Base-by-base conservation (phyloP, 208 protist genomes). In the Leptomonas seymouri region DNA sequence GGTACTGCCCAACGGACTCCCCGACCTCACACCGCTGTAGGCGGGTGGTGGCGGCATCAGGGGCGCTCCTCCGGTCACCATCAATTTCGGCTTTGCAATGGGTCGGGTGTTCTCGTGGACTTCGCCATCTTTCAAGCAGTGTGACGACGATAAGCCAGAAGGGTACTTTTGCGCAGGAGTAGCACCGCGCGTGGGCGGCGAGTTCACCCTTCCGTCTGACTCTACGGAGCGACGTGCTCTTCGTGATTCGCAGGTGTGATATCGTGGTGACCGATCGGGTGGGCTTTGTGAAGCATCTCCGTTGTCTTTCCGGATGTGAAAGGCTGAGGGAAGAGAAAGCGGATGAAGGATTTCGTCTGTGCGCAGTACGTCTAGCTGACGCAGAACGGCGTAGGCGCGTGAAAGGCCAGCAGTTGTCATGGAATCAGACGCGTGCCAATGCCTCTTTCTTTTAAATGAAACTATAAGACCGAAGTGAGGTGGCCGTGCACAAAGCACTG, bases 311-410 rank as follows among this genome's bases (percentile, higher is more conserved):
- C 49, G 55, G n/a, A 9, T 1, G 0, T 5, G 31, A 3, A 31
- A 21, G 8, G 36, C 6, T 4, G 61, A 45, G 23, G 51, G 14
- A 21, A 39, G 25, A 34, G 62, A 70, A 1, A 87, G 16, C 18
- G 83, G 83, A 25, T 84, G 45, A 0, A 79, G 42, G 28, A 90
- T 71, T 61, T 85, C 76, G 39, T 85, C 73, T 46, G 79, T 75
- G 14, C 82, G 72, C 53, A 93, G 67, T 7, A 81, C 49, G 45
- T 93, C 87, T 1, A 93, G 69, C 27, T 86, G 82, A 28, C 74
- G 77, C 28, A 93, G 80, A 31, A 86, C 80, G 5, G 87, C 87
- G 67, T 93, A 93, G 0, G 87, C 87, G 25, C 79, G 74, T 21
- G 80, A 87, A 15, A 93, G 82, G 23, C 80, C 71, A 60, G 78